Base-by-base conservation (phyloP, 129 eudicot genomes). In the Centrapalus pauciflorus region DNA sequence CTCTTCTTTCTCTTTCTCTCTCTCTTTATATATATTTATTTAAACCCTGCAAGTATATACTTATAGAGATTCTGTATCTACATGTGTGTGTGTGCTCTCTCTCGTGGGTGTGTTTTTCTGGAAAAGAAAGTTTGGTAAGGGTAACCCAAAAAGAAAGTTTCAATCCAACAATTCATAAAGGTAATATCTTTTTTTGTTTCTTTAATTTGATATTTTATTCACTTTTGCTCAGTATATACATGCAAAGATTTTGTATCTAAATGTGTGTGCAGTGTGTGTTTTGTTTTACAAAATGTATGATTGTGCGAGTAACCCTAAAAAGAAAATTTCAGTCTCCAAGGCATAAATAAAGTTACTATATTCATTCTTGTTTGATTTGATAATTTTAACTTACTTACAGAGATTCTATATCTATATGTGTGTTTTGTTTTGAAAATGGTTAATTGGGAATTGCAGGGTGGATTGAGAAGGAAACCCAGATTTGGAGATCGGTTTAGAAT, bases 381-480 rank as follows among this genome's bases (percentile, higher is more conserved):
- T 4, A 33, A 4, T 2, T 1, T 2, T 4, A 33, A 2, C 40
- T 0, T n/a, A n/a, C n/a, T n/a, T n/a, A n/a, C n/a, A n/a, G 37
- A 8, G 45, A 37, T 37, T 37, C 2, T 37, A 14, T n/a, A 54
- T 52, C 37, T 28, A 6, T 69, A 4, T 69, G 55, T 70, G 55
- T 17, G 6, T 20, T 20, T 7, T 64, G 13, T 21, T 32, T 5
- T 52, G 35, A 16, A 37, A 6, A 48, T 50, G 30, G 27, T 64
- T 54, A 27, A 28, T 55, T 65, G 41, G 17, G 61, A 30, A 52
- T 75, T 75, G 79, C 67, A 56, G 73, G 67, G 51, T 66, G 73
- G 56, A 38, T 74, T 74, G 14, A 52, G 56, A 67, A 56, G 23
- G 73, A 64, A 9, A 51, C 25, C 35, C 64, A 38, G 33, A 74